These are phyloP conservation scores for Lycium ferocissimum DNA, from an alignment of 257 asterid species.

Conservation along the genomic window DNA sequence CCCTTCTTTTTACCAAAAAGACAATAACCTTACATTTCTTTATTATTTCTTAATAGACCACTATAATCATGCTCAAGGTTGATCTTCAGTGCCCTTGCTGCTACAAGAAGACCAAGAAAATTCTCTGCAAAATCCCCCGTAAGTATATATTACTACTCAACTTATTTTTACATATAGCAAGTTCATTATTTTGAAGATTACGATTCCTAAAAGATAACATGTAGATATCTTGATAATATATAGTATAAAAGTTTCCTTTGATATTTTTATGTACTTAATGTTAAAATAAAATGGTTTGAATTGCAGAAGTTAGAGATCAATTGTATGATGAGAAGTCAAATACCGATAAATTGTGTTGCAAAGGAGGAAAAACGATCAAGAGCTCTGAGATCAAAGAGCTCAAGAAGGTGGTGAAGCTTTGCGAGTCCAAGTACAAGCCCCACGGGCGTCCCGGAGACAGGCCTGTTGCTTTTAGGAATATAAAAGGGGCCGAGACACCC, in stretches of 20 bases:
- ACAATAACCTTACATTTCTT: not conserved
- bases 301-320: constrained; percentile 78
- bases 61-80: constrained; percentile 69
- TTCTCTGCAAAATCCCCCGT: constrained; percentile 86
- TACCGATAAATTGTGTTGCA: constrained; percentile 61
- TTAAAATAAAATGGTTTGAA: constrained; percentile 19
- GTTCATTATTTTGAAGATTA: not conserved
- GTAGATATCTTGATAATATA: not conserved
- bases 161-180: not conserved
- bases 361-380: constrained; percentile 63
- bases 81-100: constrained; percentile 89
- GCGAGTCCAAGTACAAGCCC: constrained; percentile 29
- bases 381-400: constrained; percentile 62
- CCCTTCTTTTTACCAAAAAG: not conserved
- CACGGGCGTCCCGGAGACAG: no score
- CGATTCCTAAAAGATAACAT: not conserved
- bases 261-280: not conserved
- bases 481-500: no score
- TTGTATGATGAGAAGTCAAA: constrained; percentile 68
- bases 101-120: constrained; percentile 85
- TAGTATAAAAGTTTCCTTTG: not conserved
- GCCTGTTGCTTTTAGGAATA: no score
- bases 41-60: constrained; percentile 46
- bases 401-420: constrained; percentile 29
- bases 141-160: constrained; percentile 24